Evolutionary conservation across 352 stramenopile genomes (phyloP).

Genomic region (Phytopythium aichiense): DNA sequence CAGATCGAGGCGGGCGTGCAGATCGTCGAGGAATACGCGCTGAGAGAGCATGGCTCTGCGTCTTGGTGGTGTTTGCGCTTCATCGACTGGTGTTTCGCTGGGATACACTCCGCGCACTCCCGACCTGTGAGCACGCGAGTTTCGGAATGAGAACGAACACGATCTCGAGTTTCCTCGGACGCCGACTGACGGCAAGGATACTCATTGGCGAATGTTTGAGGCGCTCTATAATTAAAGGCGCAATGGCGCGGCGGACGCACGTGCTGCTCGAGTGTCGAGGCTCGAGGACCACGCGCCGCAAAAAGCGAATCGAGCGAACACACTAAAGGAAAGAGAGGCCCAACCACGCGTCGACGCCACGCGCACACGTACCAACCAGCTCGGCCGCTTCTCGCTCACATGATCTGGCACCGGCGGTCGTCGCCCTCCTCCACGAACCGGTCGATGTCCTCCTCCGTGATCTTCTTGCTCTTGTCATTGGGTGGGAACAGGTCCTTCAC

Average conservation of each 20-base stretch:
- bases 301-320: background rate
- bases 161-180: too few relatives aligned
- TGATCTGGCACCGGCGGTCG: slow-evolving; percentile 76
- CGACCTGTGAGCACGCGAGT: too few relatives aligned
- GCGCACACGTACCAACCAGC: background rate
- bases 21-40: too few relatives aligned
- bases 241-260: background rate
- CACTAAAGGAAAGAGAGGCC: background rate
- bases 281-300: background rate
- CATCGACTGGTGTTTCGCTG: too few relatives aligned
- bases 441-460: slow-evolving; percentile 89
- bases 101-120: too few relatives aligned
- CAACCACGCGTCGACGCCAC: background rate
- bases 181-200: too few relatives aligned
- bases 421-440: slow-evolving; percentile 83
- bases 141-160: too few relatives aligned
- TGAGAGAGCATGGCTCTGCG: too few relatives aligned
- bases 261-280: background rate
- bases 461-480: slow-evolving; percentile 80
- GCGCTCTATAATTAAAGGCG: slow-evolving; percentile 4
- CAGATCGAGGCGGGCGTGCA: too few relatives aligned
- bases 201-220: too few relatives aligned
- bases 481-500: slow-evolving; percentile 85
- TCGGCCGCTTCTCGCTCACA: slow-evolving; percentile 38
- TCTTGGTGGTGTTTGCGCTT: too few relatives aligned